Evolutionary conservation across 441 rosid species (phyloP).

Genomic region (Erodium moschatum): DNA sequence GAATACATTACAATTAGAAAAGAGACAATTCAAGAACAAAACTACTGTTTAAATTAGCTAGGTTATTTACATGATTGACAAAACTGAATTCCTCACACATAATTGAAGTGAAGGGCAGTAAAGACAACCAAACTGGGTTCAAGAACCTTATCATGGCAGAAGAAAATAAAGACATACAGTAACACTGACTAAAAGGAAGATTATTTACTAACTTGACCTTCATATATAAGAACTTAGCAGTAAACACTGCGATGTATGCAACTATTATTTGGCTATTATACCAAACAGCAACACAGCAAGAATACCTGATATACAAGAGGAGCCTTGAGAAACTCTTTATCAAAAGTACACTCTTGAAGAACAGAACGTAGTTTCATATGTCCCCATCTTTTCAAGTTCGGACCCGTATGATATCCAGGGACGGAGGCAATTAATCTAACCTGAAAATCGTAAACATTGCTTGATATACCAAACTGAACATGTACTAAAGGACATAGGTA

Average conservation of each 20-base stretch:
- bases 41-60: background rate
- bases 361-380: constrained; percentile 71
- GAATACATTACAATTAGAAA: constrained; percentile 14
- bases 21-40: background rate
- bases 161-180: background rate
- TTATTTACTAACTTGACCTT: background rate
- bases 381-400: constrained; percentile 75
- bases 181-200: background rate
- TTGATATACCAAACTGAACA: background rate
- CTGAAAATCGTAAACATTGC: constrained; percentile 28
- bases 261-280: background rate
- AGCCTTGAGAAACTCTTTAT: constrained; percentile 57
- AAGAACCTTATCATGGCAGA: background rate
- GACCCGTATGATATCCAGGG: constrained; percentile 85
- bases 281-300: constrained; percentile 14
- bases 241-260: background rate
- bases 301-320: constrained; percentile 84
- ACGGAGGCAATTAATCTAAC: constrained; percentile 77
- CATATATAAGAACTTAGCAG: background rate
- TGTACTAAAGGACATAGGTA: background rate
- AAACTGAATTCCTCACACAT: background rate
- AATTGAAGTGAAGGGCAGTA: background rate
- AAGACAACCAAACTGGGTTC: constrained; percentile 1
- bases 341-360: constrained; percentile 66
- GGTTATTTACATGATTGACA: background rate